Evolutionary conservation across 495 filamentous ascomycete genomes (phyloP).

Genomic region (Penicillium crystallinum): DNA sequence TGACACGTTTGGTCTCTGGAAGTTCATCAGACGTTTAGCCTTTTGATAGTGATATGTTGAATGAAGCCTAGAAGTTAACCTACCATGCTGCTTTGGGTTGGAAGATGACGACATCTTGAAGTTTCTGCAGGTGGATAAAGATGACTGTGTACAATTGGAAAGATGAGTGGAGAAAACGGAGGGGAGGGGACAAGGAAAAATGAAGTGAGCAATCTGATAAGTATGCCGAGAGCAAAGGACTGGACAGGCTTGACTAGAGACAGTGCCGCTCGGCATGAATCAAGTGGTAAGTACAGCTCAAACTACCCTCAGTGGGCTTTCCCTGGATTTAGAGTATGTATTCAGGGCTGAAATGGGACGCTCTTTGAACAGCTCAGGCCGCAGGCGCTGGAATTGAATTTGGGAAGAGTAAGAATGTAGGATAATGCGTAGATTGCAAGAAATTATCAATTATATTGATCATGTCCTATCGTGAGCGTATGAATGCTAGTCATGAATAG

Average conservation of each 20-base stretch:
- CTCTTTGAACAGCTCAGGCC: neutral
- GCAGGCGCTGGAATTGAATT: neutral
- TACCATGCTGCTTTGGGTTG: neutral
- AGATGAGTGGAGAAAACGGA: neutral
- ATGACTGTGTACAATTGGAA: neutral
- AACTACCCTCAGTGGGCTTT: neutral
- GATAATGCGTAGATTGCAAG: neutral
- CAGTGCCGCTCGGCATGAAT: no score
- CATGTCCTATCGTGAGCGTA: constrained; percentile 4
- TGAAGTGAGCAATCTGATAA: neutral
- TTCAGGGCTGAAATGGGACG: neutral
- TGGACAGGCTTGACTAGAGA: no score
- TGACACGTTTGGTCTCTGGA: neutral
- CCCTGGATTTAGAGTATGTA: neutral
- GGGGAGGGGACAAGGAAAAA: neutral
- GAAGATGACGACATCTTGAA: neutral
- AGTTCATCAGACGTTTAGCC: neutral
- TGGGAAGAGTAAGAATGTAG: no score
- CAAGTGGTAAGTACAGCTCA: neutral
- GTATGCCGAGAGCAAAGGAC: no score
- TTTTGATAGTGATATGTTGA: no score
- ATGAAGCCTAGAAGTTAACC: neutral
- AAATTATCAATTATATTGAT: neutral
- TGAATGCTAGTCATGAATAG: neutral
- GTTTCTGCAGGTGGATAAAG: neutral